These are phyloP conservation scores for Oehlia diaphana DNA, from an alignment of 192 early-diverging fungal species.

Conservation along the genomic window DNA sequence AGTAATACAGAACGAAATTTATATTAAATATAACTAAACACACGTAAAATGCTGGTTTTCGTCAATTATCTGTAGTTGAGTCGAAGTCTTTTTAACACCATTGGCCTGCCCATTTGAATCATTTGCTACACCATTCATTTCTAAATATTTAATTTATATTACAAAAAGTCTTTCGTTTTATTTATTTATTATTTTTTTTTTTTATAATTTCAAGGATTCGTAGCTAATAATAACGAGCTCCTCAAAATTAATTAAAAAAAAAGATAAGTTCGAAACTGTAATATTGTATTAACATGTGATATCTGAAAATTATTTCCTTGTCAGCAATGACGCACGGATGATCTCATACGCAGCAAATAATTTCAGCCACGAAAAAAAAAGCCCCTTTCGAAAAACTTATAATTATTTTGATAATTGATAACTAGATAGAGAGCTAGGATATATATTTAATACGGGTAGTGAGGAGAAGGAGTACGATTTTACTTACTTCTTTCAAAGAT, in stretches of 20 bases:
- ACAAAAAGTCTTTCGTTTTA: neutral
- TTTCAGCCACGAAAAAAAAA: no score
- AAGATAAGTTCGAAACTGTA: neutral
- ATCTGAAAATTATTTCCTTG: neutral
- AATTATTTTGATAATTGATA: no score
- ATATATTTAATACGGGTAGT: no score
- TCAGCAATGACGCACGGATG: neutral
- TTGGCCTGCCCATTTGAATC: neutral
- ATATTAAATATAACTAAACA: neutral
- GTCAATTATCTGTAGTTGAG: conserved; percentile 73
- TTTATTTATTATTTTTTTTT: neutral
- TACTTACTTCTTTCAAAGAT: no score
- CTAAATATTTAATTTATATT: neutral
- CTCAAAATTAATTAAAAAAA: neutral
- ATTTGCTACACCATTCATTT: neutral
- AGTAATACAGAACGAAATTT: conserved; percentile 9
- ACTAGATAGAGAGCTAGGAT: no score
- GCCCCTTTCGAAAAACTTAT: no score
- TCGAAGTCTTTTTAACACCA: conserved; percentile 12
- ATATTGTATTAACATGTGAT: neutral
- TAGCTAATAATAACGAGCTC: no score
- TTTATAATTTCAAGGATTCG: neutral
- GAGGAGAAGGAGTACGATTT: no score
- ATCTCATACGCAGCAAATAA: neutral
- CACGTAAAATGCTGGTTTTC: conserved; percentile 85